Evolutionary conservation across 73 alveolate genomes (phyloP).

Genomic region (Effrenium voratum): DNA sequence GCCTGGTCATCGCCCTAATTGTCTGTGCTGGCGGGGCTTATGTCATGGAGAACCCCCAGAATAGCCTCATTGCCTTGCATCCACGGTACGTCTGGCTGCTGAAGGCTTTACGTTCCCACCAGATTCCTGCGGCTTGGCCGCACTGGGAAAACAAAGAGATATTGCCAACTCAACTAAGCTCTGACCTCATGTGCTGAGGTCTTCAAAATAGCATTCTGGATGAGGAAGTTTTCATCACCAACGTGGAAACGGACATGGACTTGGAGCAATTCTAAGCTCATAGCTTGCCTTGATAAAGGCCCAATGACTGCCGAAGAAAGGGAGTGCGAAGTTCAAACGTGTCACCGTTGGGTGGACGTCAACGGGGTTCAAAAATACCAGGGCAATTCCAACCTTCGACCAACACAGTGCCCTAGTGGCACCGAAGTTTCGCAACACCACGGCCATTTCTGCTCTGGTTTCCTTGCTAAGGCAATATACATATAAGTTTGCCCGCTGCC

Average conservation of each 20-base stretch:
- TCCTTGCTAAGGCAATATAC: constrained; percentile 22
- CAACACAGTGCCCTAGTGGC: constrained; percentile 31
- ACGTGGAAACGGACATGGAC: constrained; percentile 64
- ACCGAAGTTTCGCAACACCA: too few relatives aligned
- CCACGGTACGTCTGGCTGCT: constrained; percentile 20
- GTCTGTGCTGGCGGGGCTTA: neutral
- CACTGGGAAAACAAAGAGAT: neutral
- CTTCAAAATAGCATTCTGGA: constrained; percentile 25
- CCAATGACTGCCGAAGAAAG: neutral
- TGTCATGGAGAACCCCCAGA: constrained; percentile 15
- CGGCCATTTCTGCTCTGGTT: neutral
- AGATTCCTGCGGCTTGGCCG: neutral
- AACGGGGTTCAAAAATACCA: neutral
- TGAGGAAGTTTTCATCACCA: neutral
- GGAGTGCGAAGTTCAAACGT: neutral
- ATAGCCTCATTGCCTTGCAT: constrained; percentile 3
- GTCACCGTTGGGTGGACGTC: neutral
- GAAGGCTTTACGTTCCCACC: neutral
- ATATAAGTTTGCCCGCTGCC: neutral
- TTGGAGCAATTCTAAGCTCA: neutral
- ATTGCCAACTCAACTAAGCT: too few relatives aligned
- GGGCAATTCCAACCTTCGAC: neutral
- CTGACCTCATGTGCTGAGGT: neutral
- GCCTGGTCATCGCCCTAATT: neutral
- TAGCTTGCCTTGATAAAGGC: neutral